Evolutionary conservation across 371 early-diverging fungal species (phyloP), one percentile per base, ranked within the genome.

Genomic region (Mortierella sp.): DNA sequence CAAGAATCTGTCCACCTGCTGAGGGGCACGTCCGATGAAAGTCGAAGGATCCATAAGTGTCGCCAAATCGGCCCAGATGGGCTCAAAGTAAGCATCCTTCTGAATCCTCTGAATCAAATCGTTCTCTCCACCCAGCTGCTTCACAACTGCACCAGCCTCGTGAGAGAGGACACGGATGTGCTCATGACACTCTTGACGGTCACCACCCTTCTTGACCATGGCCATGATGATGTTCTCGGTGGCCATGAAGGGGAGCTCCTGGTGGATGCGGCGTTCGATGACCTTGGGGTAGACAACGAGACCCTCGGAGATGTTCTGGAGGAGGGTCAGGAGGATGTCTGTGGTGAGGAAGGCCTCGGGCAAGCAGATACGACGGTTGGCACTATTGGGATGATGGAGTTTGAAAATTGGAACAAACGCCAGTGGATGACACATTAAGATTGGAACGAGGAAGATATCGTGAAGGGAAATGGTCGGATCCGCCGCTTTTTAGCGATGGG

Each of bases 201-300:
- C 98, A 58, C 97, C 99, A 58, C 98, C 98, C 91, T 96, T 95
- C 91, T 95, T 95, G 68, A 99, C 99, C 95, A 99, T 97, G 71
- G 97, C 99, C 99, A 99, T 99, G 89, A 99, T 99, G 79, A 99
- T 91, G 91, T 98, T 98, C 88, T 99, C 99, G 32, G 99, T 99
- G 35, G 99, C 99, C 99, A 98, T 98, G 90, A 99, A 99, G 51
- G 99, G 99, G 72, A 99, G 90, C 90, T 99, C 99, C 90, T 97
- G 96, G 77, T 89, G 82, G 89, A 99, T 98, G 71, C 97, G 95
- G 71, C 96, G 94, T 65, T 91, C 92, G 88, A 99, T 99, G 70
- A 98, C 98, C 89, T 96, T 93, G 79, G 98, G 98, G 89, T 99
- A 99, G 6, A 99, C 98, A 16, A 99, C 99, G 89, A 99, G 91